A percentile compares a stretch with the other conserved stretches of the same genome.
phyloP scores from a whole-genome alignment of 257 asterid species.

The Fraxinus anomala region DNA sequence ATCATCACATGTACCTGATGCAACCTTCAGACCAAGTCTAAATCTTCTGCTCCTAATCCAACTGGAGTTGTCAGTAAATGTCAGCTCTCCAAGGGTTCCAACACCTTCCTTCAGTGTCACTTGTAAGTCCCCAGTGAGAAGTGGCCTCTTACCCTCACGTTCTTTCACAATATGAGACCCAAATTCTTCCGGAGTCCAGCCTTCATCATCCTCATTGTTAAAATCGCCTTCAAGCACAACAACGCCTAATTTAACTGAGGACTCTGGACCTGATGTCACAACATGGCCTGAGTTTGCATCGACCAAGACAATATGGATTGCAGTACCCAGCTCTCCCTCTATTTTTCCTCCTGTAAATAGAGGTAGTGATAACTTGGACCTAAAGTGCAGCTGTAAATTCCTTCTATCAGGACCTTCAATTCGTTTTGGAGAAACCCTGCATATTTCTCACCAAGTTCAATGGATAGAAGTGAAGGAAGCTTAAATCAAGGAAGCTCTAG shows the following conservation, averaged over 20 bases:
- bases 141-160: constrained; percentile 96
- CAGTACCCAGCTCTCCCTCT: constrained; percentile 84
- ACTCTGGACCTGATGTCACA: constrained; percentile 77
- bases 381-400: constrained; percentile 77
- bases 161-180: constrained; percentile 85
- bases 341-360: constrained; percentile 92
- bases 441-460: constrained; percentile 25
- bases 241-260: constrained; percentile 65
- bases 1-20: constrained; percentile 62
- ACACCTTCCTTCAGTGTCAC: constrained; percentile 82
- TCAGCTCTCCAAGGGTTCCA: constrained; percentile 81
- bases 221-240: constrained; percentile 94
- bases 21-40: constrained; percentile 79
- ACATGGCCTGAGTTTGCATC: constrained; percentile 67
- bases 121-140: constrained; percentile 80
- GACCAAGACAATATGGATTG: constrained; percentile 74
- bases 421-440: constrained; percentile 88
- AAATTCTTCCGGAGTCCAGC: constrained; percentile 78
- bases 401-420: constrained; percentile 83
- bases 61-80: constrained; percentile 95
- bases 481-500: constrained; percentile 13
- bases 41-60: constrained; percentile 98
- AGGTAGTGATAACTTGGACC: constrained; percentile 82
- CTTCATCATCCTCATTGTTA: too few species aligned
- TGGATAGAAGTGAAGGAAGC: constrained; percentile 19